Base-by-base conservation (phyloP, 371 early-diverging fungal species). In the Rhizopus microsporus region DNA sequence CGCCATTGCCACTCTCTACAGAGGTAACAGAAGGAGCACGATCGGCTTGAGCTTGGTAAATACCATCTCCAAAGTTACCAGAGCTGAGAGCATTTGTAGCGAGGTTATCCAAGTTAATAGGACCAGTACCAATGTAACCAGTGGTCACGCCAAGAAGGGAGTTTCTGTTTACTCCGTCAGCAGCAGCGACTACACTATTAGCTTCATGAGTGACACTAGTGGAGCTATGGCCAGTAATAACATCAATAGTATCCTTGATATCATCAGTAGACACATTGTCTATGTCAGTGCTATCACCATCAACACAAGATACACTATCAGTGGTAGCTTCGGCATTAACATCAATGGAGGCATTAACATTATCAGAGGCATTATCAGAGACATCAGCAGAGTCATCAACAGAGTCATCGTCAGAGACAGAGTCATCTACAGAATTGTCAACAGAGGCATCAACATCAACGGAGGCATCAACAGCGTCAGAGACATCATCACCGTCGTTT, bases 381-480 rank as follows among this genome's bases (percentile, higher is more conserved):
- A 0, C 6, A 37, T 7, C 6, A 0, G 3, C 38, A 37, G 38
- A 10, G 38, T 3, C 30, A 4, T 15, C 1, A 7, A 9, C 46
- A 46, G 23, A 3, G 31, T 10, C 47, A 31, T 7, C 8, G 5
- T 0, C 9, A 31, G 12, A 1, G 6, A 10, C 38, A 37, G 38
- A 7, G 0, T 37, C 38, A 13, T 8, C n/a, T 0, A n/a, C n/a
- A 42, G 9, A 5, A n/a, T 46, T 7, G 15, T 61, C 58, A 48
- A 44, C 58, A 38, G 48, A 59, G 47, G 54, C 55, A 31, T 59
- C 15, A 10, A 57, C 51, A 16, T 51, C 55, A 33, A 55, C 13
- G 3, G 54, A 48, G 33, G 43, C 52, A 9, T 44, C 49, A 9
- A 31, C 32, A 16, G 31, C 37, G 0, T 51, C 56, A 38, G 17